Conservation (phyloP, 1,284 basidiomycete species). For the Austropuccinia psidii region DNA sequence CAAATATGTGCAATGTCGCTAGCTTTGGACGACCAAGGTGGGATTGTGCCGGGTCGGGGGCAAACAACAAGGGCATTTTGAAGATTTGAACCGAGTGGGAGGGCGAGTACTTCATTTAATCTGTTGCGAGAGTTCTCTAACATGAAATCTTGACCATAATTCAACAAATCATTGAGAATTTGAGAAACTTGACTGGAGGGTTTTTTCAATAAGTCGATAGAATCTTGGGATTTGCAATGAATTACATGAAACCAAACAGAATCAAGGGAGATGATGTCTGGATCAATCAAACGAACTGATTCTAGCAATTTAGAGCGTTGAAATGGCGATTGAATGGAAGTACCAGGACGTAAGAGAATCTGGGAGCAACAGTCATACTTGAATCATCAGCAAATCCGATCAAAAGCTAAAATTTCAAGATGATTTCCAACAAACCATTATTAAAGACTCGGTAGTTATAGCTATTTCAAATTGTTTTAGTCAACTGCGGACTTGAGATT, state of each 20-base stretch:
- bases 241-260: slow-evolving; percentile 29
- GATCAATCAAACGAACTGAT: slow-evolving; percentile 14
- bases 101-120: not conserved
- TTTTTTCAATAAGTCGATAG: not conserved
- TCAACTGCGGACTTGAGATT: no score
- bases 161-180: slow-evolving; percentile 13
- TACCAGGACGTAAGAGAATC: slow-evolving; percentile 18
- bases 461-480: no score
- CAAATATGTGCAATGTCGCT: slow-evolving; percentile 90
- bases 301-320: slow-evolving; percentile 8
- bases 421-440: no score
- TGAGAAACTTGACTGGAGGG: not conserved
- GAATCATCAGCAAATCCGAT: no score
- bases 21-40: slow-evolving; percentile 95
- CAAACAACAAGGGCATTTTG: slow-evolving; percentile 2
- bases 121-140: slow-evolving; percentile 5
- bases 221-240: slow-evolving; percentile 16
- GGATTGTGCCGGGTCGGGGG: slow-evolving; percentile 63
- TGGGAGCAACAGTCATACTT: no score
- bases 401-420: no score
- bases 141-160: slow-evolving; percentile 16
- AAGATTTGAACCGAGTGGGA: not conserved
- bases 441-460: no score
- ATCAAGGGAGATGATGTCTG: slow-evolving; percentile 16
- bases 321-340: slow-evolving; percentile 16